A percentile compares a stretch with the other conserved stretches of the same genome.
phyloP scores from a whole-genome alignment of 768 basidiomycete species.

The Boletus edulis region DNA sequence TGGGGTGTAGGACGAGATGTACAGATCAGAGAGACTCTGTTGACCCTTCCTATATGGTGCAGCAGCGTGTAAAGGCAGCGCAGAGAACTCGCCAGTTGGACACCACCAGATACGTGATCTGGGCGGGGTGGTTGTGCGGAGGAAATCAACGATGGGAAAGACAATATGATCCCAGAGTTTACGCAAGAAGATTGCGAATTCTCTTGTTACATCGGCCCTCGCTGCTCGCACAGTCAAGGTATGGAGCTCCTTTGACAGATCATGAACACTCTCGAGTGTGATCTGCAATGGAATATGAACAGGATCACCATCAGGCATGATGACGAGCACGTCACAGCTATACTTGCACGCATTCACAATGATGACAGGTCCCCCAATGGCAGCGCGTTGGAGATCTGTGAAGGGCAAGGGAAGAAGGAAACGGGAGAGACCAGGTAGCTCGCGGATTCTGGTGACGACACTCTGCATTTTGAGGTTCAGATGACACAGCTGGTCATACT shows the following conservation, averaged over 20 bases:
- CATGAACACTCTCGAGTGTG: neutral
- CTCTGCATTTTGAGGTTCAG: neutral
- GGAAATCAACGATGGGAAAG: conserved; percentile 1
- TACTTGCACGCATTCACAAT: neutral
- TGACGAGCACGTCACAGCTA: conserved; percentile 8
- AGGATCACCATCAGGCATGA: neutral
- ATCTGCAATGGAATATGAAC: neutral
- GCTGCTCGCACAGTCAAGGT: neutral
- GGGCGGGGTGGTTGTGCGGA: neutral
- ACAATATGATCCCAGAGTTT: conserved; percentile 18
- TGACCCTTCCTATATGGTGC: conserved; percentile 4
- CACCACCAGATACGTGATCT: conserved; percentile 8
- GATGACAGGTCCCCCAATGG: conserved; percentile 1
- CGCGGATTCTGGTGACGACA: neutral
- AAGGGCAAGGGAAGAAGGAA: conserved; percentile 13
- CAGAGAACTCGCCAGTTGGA: conserved; percentile 7
- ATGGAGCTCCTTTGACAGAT: neutral
- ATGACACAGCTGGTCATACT: neutral
- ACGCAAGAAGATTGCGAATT: neutral
- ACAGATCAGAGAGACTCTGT: conserved; percentile 4
- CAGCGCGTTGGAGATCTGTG: conserved; percentile 4
- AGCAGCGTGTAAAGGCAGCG: conserved; percentile 21
- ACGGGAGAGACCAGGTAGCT: conserved; percentile 5
- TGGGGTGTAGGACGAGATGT: conserved; percentile 19
- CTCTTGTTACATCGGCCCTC: neutral